A percentile compares a stretch with the other conserved stretches of the same genome.
Evolutionary conservation across 1,284 basidiomycete species (phyloP).

Genomic region (Lignosus rhinocerotis): DNA sequence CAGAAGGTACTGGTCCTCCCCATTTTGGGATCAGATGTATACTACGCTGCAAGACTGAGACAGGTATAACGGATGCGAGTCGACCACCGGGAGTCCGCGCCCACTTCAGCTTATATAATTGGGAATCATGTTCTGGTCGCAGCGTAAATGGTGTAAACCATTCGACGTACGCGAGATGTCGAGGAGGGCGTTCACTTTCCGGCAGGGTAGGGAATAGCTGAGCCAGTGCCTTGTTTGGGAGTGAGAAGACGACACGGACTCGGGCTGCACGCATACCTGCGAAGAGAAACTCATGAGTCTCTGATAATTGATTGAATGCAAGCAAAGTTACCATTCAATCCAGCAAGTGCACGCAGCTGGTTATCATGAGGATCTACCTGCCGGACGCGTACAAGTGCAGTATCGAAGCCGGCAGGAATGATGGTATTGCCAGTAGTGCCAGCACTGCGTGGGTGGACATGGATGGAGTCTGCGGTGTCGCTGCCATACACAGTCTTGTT

Average conservation of each 20-base stretch:
- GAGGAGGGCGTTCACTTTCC: not conserved
- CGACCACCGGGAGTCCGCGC: not conserved
- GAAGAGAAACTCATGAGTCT: not conserved
- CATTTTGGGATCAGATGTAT: slow-evolving; percentile 28
- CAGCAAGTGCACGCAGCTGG: too few species aligned
- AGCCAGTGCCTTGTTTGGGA: not conserved
- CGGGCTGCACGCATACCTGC: not conserved
- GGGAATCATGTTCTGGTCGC: not conserved
- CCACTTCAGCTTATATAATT: not conserved
- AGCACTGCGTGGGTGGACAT: not conserved
- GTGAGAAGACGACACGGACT: slow-evolving; percentile 4
- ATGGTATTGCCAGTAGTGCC: not conserved
- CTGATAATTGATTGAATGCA: too few species aligned
- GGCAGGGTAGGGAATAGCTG: not conserved
- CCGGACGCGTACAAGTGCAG: slow-evolving; percentile 1
- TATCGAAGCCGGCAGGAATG: slow-evolving; percentile 8
- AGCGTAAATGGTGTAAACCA: slow-evolving; percentile 28
- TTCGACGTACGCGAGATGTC: slow-evolving; percentile 30
- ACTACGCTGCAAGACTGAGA: slow-evolving; percentile 24
- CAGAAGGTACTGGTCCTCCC: slow-evolving; percentile 5
- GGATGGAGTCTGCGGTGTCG: slow-evolving; percentile 11
- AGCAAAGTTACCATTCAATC: too few species aligned
- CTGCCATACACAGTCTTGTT: not conserved
- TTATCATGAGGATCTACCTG: not conserved
- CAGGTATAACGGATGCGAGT: slow-evolving; percentile 24